Percentiles rank a stretch among this genome's conserved stretches.
Conservation (phyloP, 2,329 filamentous ascomycete species). For the Epichloe typhina region DNA sequence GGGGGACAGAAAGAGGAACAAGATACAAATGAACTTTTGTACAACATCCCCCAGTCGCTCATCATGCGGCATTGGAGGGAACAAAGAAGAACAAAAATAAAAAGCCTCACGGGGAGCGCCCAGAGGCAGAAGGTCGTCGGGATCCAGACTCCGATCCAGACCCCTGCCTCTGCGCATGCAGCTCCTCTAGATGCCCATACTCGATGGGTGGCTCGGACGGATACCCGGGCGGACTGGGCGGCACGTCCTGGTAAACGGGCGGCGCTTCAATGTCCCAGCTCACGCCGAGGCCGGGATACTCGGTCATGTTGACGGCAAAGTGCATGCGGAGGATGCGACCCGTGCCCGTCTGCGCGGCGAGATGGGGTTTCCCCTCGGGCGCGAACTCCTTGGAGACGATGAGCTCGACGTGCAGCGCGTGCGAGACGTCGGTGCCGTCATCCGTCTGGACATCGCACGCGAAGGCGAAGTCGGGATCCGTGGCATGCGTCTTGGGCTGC, state of each 20-base stretch:
- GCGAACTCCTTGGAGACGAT: slow-evolving; percentile 87
- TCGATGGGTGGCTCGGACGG: slow-evolving; percentile 21
- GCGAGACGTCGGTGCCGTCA: slow-evolving; percentile 65
- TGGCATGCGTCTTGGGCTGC: slow-evolving; percentile 29
- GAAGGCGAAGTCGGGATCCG: slow-evolving; percentile 49
- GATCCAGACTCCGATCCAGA: slow-evolving; percentile 2
- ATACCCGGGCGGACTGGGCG: slow-evolving; percentile 69
- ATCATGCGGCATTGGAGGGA: neutral
- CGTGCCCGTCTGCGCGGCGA: slow-evolving; percentile 75
- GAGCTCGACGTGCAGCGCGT: slow-evolving; percentile 82
- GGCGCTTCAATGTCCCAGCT: slow-evolving; percentile 96
- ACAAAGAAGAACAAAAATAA: neutral
- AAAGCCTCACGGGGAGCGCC: neutral
- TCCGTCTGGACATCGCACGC: slow-evolving; percentile 65
- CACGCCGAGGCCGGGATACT: slow-evolving; percentile 75
- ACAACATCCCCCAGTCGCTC: no score
- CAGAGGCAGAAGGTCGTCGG: slow-evolving; percentile 1
- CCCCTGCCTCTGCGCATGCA: slow-evolving; percentile 14
- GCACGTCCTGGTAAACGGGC: slow-evolving; percentile 87
- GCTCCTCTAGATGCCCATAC: slow-evolving; percentile 26
- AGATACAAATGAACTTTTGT: no score
- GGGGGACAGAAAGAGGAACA: neutral
- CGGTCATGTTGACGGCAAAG: slow-evolving; percentile 71
- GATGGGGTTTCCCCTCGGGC: slow-evolving; percentile 51
- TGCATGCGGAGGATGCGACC: slow-evolving; percentile 88